phyloP scores from a whole-genome alignment of 495 filamentous ascomycete species.

The Usnea hakonensis region DNA sequence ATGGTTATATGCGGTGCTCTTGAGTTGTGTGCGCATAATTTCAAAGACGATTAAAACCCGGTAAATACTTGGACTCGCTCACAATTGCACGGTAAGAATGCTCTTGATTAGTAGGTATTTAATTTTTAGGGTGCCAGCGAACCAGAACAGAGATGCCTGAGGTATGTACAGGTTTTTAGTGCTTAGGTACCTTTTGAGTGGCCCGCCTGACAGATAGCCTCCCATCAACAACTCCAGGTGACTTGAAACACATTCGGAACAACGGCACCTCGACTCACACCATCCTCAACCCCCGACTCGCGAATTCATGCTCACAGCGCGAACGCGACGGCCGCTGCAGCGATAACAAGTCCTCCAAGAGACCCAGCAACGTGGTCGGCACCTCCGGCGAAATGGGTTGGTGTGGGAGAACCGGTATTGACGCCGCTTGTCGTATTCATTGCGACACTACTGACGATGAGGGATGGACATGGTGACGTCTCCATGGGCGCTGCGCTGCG shows the following conservation, averaged over 20 bases:
- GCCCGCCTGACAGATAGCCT: not conserved
- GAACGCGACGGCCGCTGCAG: slow-evolving; percentile 4
- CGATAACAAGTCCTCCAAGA: slow-evolving; percentile 5
- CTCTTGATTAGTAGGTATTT: slow-evolving; percentile 13
- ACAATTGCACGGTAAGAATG: not conserved
- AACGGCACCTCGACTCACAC: not conserved
- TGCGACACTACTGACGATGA: slow-evolving; percentile 22
- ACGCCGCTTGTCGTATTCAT: slow-evolving; percentile 13
- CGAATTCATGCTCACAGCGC: not conserved
- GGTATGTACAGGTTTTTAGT: slow-evolving; percentile 15
- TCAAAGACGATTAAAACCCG: not conserved
- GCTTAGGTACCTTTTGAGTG: slow-evolving; percentile 3
- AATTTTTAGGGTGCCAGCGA: slow-evolving; percentile 3
- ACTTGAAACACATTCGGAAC: not conserved
- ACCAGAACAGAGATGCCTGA: not conserved
- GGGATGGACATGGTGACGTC: slow-evolving; percentile 23
- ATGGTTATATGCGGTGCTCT: not conserved
- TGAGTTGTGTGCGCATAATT: not conserved
- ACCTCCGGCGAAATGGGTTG: slow-evolving; percentile 22
- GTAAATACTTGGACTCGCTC: not conserved
- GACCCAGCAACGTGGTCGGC: slow-evolving; percentile 22
- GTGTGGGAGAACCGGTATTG: slow-evolving; percentile 8
- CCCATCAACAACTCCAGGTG: slow-evolving; percentile 9
- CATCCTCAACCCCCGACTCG: not conserved
- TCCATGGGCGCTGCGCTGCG: slow-evolving; percentile 16